phyloP scores from a whole-genome alignment of 2,329 filamentous ascomycete genomes.

The Thermoascus crustaceus region DNA sequence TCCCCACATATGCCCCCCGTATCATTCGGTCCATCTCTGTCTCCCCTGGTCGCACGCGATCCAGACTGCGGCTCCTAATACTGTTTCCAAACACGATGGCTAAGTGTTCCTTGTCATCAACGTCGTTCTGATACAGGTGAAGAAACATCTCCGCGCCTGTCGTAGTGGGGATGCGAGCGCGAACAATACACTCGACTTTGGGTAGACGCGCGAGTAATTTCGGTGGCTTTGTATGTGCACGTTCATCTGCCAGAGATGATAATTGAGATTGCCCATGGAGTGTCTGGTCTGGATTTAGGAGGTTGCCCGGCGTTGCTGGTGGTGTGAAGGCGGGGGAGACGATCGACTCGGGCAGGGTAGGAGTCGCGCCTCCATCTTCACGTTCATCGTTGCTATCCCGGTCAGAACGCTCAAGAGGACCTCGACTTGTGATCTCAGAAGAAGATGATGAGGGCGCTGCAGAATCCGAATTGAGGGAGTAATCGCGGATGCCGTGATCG shows the following conservation, averaged over 20 bases:
- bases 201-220: slow-evolving; percentile 69
- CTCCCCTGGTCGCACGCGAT: slow-evolving; percentile 38
- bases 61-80: slow-evolving; percentile 62
- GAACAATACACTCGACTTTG: slow-evolving; percentile 84
- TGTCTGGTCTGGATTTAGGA: slow-evolving; percentile 23
- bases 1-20: slow-evolving; percentile 82
- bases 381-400: slow-evolving; percentile 15
- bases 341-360: slow-evolving; percentile 44
- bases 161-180: slow-evolving; percentile 89
- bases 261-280: slow-evolving; percentile 22
- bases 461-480: slow-evolving; percentile 14
- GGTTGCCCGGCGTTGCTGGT: slow-evolving; percentile 36
- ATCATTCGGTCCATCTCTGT: slow-evolving; percentile 66
- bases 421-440: slow-evolving; percentile 4
- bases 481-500: slow-evolving; percentile 12
- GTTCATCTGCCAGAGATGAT: slow-evolving; percentile 23
- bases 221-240: slow-evolving; percentile 49
- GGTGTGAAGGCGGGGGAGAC: slow-evolving; percentile 47
- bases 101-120: slow-evolving; percentile 91
- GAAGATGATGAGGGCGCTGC: slow-evolving; percentile 5
- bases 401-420: slow-evolving; percentile 12
- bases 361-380: slow-evolving; percentile 28
- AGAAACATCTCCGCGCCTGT: slow-evolving; percentile 93
- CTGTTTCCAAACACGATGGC: slow-evolving; percentile 91
- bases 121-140: slow-evolving; percentile 85